Conservation (phyloP, 768 basidiomycete genomes). For the Amylocystis lapponica region DNA sequence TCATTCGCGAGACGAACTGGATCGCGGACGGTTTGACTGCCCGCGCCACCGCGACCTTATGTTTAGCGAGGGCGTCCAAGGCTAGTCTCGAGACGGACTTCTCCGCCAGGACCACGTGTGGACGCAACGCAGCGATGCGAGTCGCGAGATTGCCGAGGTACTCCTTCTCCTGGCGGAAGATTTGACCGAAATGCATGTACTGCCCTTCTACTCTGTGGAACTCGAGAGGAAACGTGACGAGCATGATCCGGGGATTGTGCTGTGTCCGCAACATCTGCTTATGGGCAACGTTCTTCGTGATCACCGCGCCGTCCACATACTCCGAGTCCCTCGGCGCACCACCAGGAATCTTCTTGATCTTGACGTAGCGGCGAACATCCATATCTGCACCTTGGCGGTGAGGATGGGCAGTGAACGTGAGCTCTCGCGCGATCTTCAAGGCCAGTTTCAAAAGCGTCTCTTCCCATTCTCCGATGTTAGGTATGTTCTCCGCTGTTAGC, state of each 20-base stretch:
- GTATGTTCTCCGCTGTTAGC: slow-evolving; percentile 75
- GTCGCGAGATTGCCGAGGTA: slow-evolving; percentile 83
- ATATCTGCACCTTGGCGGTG: slow-evolving; percentile 87
- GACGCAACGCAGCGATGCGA: slow-evolving; percentile 86
- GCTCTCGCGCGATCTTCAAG: slow-evolving; percentile 77
- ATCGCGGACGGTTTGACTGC: slow-evolving; percentile 86
- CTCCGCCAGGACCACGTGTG: slow-evolving; percentile 89
- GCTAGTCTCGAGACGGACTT: slow-evolving; percentile 88
- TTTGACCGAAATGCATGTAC: slow-evolving; percentile 88
- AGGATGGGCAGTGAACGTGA: slow-evolving; percentile 66
- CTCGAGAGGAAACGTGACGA: slow-evolving; percentile 92
- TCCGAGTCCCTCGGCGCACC: slow-evolving; percentile 90
- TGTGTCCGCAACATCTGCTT: slow-evolving; percentile 86
- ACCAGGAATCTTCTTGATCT: slow-evolving; percentile 98
- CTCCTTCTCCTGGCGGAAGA: slow-evolving; percentile 89
- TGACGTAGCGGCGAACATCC: slow-evolving; percentile 92
- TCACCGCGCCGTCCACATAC: slow-evolving; percentile 94
- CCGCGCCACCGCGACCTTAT: slow-evolving; percentile 86
- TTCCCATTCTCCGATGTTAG: slow-evolving; percentile 86
- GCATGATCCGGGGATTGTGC: slow-evolving; percentile 89
- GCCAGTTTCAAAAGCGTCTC: slow-evolving; percentile 75
- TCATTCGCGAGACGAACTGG: slow-evolving; percentile 86
- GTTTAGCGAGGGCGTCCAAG: slow-evolving; percentile 76
- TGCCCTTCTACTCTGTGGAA: slow-evolving; percentile 91
- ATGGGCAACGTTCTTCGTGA: slow-evolving; percentile 97